These are phyloP conservation scores for Cordyceps tenuipes DNA, from an alignment of 2,329 filamentous ascomycete species.

Conservation along the genomic window DNA sequence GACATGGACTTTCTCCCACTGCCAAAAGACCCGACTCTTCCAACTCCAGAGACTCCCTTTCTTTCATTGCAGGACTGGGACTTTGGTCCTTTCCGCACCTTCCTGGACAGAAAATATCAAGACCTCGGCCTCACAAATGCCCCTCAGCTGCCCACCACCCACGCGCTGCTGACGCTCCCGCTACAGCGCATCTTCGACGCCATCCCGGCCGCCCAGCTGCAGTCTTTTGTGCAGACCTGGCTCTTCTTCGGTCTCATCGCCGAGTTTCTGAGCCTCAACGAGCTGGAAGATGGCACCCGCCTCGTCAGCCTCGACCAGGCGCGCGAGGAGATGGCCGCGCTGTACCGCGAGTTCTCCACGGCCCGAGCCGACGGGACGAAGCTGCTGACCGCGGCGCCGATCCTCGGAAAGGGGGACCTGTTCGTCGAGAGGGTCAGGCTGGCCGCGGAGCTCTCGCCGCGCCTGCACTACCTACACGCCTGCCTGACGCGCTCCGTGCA, in stretches of 20 bases:
- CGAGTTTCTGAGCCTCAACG: slow-evolving; percentile 22
- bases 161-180: not conserved
- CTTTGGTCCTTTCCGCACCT: slow-evolving; percentile 19
- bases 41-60: slow-evolving; percentile 16
- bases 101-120: slow-evolving; percentile 16
- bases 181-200: slow-evolving; percentile 12
- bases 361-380: slow-evolving; percentile 1
- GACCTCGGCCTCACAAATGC: slow-evolving; percentile 8
- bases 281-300: slow-evolving; percentile 12
- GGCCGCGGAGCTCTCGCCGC: slow-evolving; percentile 10
- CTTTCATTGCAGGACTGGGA: slow-evolving; percentile 20
- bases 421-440: slow-evolving; percentile 13
- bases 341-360: slow-evolving; percentile 12
- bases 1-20: slow-evolving; percentile 18
- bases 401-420: slow-evolving; percentile 2
- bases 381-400: not conserved
- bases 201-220: slow-evolving; percentile 16
- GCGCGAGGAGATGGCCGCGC: slow-evolving; percentile 11
- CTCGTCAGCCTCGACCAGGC: slow-evolving; percentile 12
- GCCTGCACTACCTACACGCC: slow-evolving; percentile 15
- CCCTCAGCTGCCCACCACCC: slow-evolving; percentile 13
- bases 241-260: slow-evolving; percentile 25
- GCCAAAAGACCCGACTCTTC: slow-evolving; percentile 15
- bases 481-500: slow-evolving; percentile 16
- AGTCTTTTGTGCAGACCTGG: slow-evolving; percentile 25